Conservation (phyloP, 257 asterid genomes). For the Solanum medicagineum region DNA sequence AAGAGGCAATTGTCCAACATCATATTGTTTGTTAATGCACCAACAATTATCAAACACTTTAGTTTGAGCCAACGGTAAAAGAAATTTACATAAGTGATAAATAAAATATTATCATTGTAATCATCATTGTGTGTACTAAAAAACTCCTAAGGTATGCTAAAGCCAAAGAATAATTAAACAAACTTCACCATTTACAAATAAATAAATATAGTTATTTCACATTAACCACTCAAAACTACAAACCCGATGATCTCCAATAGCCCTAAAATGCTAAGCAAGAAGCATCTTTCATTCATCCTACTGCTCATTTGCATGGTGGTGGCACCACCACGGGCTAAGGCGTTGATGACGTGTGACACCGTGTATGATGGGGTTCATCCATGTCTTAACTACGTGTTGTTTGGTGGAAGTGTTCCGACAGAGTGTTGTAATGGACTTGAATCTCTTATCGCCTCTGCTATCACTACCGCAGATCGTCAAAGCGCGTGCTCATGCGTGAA, state of each 20-base stretch:
- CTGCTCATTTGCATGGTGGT: not conserved
- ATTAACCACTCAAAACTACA: not conserved
- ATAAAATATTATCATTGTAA: not conserved
- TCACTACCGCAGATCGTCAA: not conserved
- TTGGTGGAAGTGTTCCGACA: not conserved
- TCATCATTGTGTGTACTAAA: not conserved
- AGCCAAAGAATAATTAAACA: not conserved
- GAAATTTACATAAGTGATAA: not conserved
- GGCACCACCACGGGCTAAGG: not conserved
- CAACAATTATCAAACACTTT: not conserved
- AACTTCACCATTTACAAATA: not conserved
- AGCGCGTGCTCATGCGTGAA: not conserved
- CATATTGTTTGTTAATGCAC: not conserved
- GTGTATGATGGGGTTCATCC: not conserved
- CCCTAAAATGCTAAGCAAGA: not conserved
- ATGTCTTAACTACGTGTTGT: not conserved
- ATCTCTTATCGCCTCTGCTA: not conserved
- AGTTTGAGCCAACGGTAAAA: not conserved
- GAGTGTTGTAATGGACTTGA: not conserved
- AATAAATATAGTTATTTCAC: not conserved
- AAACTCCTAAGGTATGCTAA: not conserved
- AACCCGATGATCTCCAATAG: not conserved
- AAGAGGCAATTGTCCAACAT: not conserved
- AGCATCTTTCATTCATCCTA: not conserved
- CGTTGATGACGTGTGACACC: not conserved